Evolutionary conservation across 768 basidiomycete species (phyloP), one percentile per base, ranked within the genome.

Genomic region (Amanita rubescens): DNA sequence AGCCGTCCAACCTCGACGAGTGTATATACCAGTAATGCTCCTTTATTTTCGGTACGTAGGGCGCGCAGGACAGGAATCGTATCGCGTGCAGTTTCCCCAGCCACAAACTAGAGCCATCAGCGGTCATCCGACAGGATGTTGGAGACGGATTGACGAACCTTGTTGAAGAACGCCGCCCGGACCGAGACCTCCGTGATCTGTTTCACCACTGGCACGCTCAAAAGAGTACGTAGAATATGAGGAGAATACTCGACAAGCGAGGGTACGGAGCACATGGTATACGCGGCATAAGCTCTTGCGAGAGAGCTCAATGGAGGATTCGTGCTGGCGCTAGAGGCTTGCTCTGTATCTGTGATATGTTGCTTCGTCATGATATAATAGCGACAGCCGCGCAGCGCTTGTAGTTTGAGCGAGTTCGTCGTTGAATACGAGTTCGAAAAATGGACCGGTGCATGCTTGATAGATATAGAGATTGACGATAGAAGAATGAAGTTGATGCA

Each of bases 101-200:
- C 92, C 1, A 94, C 93, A 59, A 95, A 97, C 85, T 92, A 17
- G 47, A 15, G 47, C 22, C 14, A 32, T 59, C 22, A 44, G 47
- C 24, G 17, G 20, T 9, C 14, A 37, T 33, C 45, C 37, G n/a
- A 34, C 35, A 51, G 27, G 12, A 38, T 25, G 17, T 14, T 15
- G 19, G 20, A 12, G 35, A 32, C 5, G 8, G 12, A 8, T n/a
- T 32, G 33, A 57, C 75, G 30, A 57, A 86, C 88, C 71, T 94
- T 92, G 43, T 80, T 76, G 62, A 94, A 95, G 72, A 96, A 95
- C 0, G 93, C 94, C 9, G 74, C 68, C 37, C 89, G 75, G 5
- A 95, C 85, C 51, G 88, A 63, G 1, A 71, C 72, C 62, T 91
- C 83, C 1, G 85, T n/a, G n/a, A n/a, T n/a, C n/a, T n/a, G n/a